phyloP scores from a whole-genome alignment of 345 rosid species.

The Syzygium grande region DNA sequence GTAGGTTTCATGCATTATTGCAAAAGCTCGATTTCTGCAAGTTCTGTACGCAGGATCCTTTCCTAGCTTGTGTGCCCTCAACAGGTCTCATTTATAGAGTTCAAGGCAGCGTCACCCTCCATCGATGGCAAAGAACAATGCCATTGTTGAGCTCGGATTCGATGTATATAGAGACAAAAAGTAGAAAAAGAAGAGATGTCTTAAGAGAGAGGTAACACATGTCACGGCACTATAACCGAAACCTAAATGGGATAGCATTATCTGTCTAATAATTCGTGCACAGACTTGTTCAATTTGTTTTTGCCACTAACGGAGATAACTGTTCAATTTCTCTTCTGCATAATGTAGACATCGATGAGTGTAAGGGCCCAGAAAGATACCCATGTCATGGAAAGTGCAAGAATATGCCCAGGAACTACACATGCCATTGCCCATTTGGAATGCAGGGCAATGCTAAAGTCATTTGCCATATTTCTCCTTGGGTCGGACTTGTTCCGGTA shows the following conservation, averaged over 20 bases:
- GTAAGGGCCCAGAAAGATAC: fast-evolving
- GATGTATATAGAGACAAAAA: too few relatives aligned
- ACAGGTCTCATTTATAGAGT: too few relatives aligned
- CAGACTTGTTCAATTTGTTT: fast-evolving
- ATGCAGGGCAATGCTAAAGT: fast-evolving
- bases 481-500: neutral
- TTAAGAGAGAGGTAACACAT: too few relatives aligned
- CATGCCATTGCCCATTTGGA: neutral
- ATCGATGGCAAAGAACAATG: too few relatives aligned
- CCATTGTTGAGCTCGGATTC: too few relatives aligned
- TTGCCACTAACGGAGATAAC: fast-evolving
- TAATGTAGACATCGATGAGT: neutral
- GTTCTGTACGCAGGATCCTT: too few relatives aligned
- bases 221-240: fast-evolving
- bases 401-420: fast-evolving
- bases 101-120: too few relatives aligned
- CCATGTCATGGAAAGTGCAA: neutral
- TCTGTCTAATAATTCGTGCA: fast-evolving
- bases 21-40: too few relatives aligned
- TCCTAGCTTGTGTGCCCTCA: too few relatives aligned
- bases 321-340: neutral
- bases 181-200: too few relatives aligned
- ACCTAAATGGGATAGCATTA: neutral
- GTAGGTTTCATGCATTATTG: too few relatives aligned
- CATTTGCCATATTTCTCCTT: neutral